Conservation (phyloP, 2,329 filamentous ascomycete species). For the Macroventuria anomochaeta region DNA sequence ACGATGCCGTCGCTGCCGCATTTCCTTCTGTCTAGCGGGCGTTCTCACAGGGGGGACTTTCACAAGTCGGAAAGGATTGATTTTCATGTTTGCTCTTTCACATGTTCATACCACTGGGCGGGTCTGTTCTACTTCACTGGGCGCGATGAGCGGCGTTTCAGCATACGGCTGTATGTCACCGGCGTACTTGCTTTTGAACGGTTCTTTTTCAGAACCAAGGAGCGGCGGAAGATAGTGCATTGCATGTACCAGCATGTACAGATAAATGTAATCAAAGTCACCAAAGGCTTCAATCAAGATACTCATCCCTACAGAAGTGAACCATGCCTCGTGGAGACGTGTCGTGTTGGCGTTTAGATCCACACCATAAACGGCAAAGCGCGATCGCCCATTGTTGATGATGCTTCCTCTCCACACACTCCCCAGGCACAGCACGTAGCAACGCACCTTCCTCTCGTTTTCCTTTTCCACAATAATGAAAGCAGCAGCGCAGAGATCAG, state of each 20-base stretch:
- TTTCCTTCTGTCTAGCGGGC: slow-evolving; percentile 27
- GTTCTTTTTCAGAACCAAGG: slow-evolving; percentile 10
- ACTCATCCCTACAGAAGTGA: background rate
- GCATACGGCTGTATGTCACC: slow-evolving; percentile 27
- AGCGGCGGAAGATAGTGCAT: background rate
- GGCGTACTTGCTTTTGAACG: slow-evolving; percentile 23
- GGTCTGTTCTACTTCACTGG: slow-evolving; percentile 18
- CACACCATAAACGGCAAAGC: background rate
- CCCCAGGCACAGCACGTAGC: background rate
- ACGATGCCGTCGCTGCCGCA: background rate
- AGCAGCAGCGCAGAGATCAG: background rate
- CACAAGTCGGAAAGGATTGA: slow-evolving; percentile 32
- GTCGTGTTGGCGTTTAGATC: slow-evolving; percentile 7
- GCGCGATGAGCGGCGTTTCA: slow-evolving; percentile 29
- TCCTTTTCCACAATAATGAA: background rate
- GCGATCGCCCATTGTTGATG: slow-evolving; percentile 1
- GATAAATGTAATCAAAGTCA: slow-evolving; percentile 20
- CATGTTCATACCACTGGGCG: slow-evolving; percentile 32
- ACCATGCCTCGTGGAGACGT: slow-evolving; percentile 5
- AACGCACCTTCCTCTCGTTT: background rate
- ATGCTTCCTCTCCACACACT: background rate
- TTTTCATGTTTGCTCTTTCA: slow-evolving; percentile 20
- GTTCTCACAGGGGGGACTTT: slow-evolving; percentile 36
- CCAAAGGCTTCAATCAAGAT: slow-evolving; percentile 11
- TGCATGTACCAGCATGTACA: slow-evolving; percentile 15